Base-by-base conservation (phyloP, 257 asterid species). In the Ilex asprella region DNA sequence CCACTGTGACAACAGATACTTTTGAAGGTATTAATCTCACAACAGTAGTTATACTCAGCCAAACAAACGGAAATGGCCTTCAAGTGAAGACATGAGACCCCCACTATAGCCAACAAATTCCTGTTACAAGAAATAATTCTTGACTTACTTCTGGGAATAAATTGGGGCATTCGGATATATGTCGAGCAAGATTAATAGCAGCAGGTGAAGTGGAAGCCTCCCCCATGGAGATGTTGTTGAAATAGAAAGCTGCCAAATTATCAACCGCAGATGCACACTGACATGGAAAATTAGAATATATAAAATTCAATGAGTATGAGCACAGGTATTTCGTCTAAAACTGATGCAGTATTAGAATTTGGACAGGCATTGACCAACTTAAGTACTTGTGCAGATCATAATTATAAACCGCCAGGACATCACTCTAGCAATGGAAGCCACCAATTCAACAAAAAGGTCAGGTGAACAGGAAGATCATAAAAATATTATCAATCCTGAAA, bases 261-360 rank as follows among this genome's bases (percentile, higher is more conserved):
- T 92, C 97, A 21, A 92, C 79, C 13, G 99, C 95, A 60, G 91
- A 77, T 64, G 99, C 96, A 71, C 96, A 92, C 99, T 92, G 88
- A 58, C 62, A 70, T 12, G 30, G 29, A 14, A 16, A 15, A 53
- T 14, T 14, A 21, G 15, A 15, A n/a, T 27, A 53, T 2, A 7
- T 53, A 2, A 14, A 3, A 14, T 5, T 53, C 57, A 35, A 35
- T 35, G 5, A 35, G 41, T 35, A 35, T 8, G 41, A 35, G 41
- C 8, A 35, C 41, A 35, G 8, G 8, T 35, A 3, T 35, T 35
- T 8, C 5, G 5, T 35, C 41, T 35, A 35, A 8, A 35, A 35
- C 7, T 35, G 8, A 35, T 3, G 41, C 41, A 35, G 41, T 35
- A 35, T 4, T 35, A 35, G 41, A 4, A 35, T 35, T 35, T 35